Base-by-base conservation (phyloP, 148 eudicot species). In the Arctostaphylos glauca region DNA sequence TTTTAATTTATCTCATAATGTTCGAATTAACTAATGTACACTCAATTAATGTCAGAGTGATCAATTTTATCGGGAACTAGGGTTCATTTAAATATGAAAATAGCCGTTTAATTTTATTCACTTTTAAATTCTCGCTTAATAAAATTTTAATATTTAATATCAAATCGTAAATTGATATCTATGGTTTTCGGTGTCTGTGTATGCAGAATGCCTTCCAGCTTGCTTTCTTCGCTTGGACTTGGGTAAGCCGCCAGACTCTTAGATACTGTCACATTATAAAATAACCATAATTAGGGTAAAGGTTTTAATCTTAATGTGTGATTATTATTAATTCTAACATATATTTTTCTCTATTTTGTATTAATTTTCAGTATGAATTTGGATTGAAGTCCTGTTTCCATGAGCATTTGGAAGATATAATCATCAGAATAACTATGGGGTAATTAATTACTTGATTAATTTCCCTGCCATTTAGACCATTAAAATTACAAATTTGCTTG, bases 141-240 rank as follows among this genome's bases (percentile, higher is more conserved):
- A 31, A 31, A 31, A 31, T 31, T 31, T 31, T 31, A 31, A 31
- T 31, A 31, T 31, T 31, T 31, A 31, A 31, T 31, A 31, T 31
- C 38, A 31, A 31, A 31, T 31, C 38, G 16, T 54, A 13, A 10
- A 14, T 13, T 10, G 13, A 13, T 2, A 2, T 54, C 15, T 31
- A 31, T 31, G 38, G 38, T 31, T 31, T 31, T 31, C 1, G 38
- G 38, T 31, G 38, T 6, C 0, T 44, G 4, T 49, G 23, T 44
- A 7, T 77, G 53, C 86, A 86, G 89, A 87, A 87, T 84, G 89
- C 89, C 31, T 87, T 87, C 80, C 86, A 87, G 76, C 83, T 87
- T 9, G 89, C 85, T 5, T 87, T 83, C 83, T 80, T 85, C 55
- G 84, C 85, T 41, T 87, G 85, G 85, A 80, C 81, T 80, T 83